Evolutionary conservation across 2,329 filamentous ascomycete genomes (phyloP).

Genomic region (Trichoderma pleuroti): DNA sequence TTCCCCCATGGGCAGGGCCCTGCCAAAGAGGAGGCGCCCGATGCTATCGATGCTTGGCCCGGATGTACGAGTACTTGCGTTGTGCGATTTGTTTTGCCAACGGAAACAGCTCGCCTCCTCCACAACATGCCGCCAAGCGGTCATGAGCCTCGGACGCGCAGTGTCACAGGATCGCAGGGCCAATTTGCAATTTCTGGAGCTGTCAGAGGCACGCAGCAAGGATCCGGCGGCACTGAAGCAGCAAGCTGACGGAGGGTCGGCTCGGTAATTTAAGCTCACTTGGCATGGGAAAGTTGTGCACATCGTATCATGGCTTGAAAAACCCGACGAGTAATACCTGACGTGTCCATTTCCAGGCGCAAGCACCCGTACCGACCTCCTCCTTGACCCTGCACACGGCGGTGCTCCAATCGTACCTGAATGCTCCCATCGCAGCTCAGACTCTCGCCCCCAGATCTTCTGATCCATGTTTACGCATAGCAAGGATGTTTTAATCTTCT

Average conservation of each 20-base stretch:
- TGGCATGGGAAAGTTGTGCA: neutral
- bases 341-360: neutral
- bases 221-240: neutral
- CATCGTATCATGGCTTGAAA: neutral
- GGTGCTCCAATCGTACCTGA: neutral
- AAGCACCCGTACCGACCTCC: neutral
- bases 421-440: neutral
- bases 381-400: neutral
- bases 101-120: neutral
- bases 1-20: constrained; percentile 4
- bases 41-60: neutral
- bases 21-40: neutral
- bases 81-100: neutral
- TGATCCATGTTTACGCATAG: neutral
- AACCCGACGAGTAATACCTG: neutral
- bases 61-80: neutral
- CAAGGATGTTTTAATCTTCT: neutral
- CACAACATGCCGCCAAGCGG: neutral
- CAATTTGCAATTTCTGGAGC: neutral
- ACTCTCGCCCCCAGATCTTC: neutral
- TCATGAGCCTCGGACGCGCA: neutral
- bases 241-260: neutral
- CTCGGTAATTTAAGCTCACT: neutral
- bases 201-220: neutral
- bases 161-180: neutral